Base-by-base conservation (phyloP, 257 asterid genomes). In the Solanum appendiculatum region DNA sequence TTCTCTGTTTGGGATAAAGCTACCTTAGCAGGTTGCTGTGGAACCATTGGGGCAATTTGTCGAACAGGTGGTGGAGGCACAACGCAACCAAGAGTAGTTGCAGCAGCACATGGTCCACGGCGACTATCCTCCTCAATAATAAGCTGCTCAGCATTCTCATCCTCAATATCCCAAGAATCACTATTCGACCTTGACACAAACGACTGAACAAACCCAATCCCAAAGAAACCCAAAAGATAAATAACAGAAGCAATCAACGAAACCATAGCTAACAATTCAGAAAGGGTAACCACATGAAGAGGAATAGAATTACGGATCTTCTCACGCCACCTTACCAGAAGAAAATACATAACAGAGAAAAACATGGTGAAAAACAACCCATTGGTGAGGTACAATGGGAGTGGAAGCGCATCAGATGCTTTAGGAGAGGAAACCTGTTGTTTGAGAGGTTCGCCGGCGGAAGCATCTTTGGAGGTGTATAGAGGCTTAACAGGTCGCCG, bases 131-230 rank as follows among this genome's bases (percentile, higher is more conserved):
- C 92, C 78, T 84, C 86, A 5, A 90, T 9, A 3, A 92, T 66
- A 58, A 81, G 86, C 25, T 82, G 70, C 13, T 88, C 90, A 13
- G 33, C 36, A 7, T 60, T 84, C 46, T 89, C 93, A 15, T 87
- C 90, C 3, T 92, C 94, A 18, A 88, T 83, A 16, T 89, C 94
- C 93, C 93, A 92, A n/a, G 23, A 84, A 13, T 88, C 92, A n/a
- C 66, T 68, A 7, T 86, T 86, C 23, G 93, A 85, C 54, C 90
- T 81, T 31, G 85, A 88, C 46, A 91, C 86, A n/a, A 91, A 81
- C n/a, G 94, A 89, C 60, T 92, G 93, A 51, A 92, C 94, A 51
- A 92, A 90, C 7, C 89, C 94, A 2, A 92, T 88, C 33, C 94
- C 93, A 23, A 92, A 89, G n/a, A 92, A 91, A 0, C 95, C 93